Conservation (phyloP, 108 stramenopile species). For the Seminavis robusta region DNA sequence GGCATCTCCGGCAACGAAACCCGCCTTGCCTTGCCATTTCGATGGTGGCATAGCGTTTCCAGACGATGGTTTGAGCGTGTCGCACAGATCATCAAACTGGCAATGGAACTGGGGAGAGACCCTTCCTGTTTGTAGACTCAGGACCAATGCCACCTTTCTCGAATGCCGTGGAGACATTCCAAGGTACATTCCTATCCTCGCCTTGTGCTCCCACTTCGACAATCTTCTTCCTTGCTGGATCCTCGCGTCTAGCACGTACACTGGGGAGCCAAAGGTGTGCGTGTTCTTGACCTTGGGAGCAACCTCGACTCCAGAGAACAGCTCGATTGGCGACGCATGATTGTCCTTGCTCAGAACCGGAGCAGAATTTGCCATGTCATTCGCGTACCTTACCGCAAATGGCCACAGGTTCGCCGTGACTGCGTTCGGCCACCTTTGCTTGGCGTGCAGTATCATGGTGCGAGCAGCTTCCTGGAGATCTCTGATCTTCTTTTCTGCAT, state of each 20-base stretch:
- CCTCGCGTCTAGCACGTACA: constrained; percentile 7
- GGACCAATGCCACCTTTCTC: constrained; percentile 24
- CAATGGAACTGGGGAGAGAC: constrained; percentile 34
- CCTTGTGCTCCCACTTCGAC: constrained; percentile 26
- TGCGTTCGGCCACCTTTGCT: constrained; percentile 15
- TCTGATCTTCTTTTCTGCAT: constrained; percentile 29
- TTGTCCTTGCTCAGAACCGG: not conserved
- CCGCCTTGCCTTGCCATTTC: constrained; percentile 5
- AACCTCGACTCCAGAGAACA: not conserved
- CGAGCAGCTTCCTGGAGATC: constrained; percentile 28
- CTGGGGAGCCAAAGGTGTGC: constrained; percentile 20
- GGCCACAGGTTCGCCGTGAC: constrained; percentile 36
- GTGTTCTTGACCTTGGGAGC: not conserved
- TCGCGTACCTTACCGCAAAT: constrained; percentile 14
- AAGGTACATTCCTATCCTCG: constrained; percentile 28
- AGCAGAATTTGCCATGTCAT: constrained; percentile 1
- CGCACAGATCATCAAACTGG: constrained; percentile 16
- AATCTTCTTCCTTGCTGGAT: not conserved
- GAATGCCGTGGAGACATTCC: constrained; percentile 27
- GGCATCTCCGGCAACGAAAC: not conserved
- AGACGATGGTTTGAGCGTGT: not conserved
- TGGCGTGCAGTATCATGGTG: constrained; percentile 28
- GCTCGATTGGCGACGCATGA: not conserved
- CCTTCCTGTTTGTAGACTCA: constrained; percentile 20
- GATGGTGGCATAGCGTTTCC: not conserved